Base-by-base conservation (phyloP, 73 alveolate genomes). In the Paramecium primaurelia region DNA sequence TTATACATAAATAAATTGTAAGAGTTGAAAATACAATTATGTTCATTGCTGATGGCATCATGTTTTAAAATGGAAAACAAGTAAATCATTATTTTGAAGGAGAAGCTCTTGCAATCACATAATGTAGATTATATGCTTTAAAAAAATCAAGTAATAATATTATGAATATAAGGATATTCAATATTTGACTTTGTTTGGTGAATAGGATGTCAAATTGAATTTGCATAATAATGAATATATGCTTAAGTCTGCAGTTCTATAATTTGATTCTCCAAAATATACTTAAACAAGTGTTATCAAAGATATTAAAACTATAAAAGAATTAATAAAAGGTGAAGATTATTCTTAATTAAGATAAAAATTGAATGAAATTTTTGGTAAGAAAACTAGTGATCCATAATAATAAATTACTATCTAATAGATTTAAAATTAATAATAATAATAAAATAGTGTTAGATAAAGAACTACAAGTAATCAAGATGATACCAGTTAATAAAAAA, bases 201-300 rank as follows among this genome's bases (percentile, higher is more conserved):
- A 64, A 6, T 64, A 51, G 28, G 47, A 64, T 32, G 54, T 64
- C 28, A 64, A 64, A 54, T 54, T 54, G 20, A 54, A 34, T 49
- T 10, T 49, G 9, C 59, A 49, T 49, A 49, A 49, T 49, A 25
- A 5, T 12, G 59, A 59, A 59, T 9, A 22, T 0, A 59, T 59
- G 77, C 22, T 59, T 8, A 64, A 64, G 28, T 64, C 84, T 12
- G 84, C 49, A 25, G 84, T 64, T 9, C 47, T 64, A 2, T 51
- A 64, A 64, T 64, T 64, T 64, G 84, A 64, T 28, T 64, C 84
- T 32, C 84, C 84, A 4, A 64, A 64, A 28, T 64, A 64, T 64
- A 51, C 51, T 64, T 34, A 64, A 12, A 22, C 2, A 32, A 64
- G 84, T 64, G 84, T 64, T 10, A 59, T 59, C 34, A 59, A 59